Conservation (phyloP, 148 eudicot genomes). For the Heliamphora exappendiculata region DNA sequence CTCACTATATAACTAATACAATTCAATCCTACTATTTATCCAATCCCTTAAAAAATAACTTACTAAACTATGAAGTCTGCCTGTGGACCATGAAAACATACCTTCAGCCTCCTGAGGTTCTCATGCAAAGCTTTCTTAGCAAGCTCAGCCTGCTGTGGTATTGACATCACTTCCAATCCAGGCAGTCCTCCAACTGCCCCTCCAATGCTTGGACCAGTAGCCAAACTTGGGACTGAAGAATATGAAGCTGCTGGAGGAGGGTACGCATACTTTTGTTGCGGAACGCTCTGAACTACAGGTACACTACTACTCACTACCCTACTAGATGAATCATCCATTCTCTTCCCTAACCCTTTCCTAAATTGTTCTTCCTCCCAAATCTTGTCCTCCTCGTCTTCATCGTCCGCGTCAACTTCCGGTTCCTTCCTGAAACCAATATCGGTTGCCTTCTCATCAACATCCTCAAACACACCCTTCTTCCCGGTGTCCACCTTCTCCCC, state of each 20-base stretch:
- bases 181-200: slow-evolving; percentile 42
- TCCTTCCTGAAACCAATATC: slow-evolving; percentile 11
- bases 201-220: slow-evolving; percentile 41
- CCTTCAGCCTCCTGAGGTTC: slow-evolving; percentile 69
- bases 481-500: slow-evolving; percentile 45
- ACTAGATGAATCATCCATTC: slow-evolving; percentile 64
- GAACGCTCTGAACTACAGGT: slow-evolving; percentile 34
- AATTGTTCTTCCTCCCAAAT: slow-evolving; percentile 93
- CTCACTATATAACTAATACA: too few species aligned
- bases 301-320: slow-evolving; percentile 30
- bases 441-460: slow-evolving; percentile 35
- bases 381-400: slow-evolving; percentile 88
- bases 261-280: slow-evolving; percentile 29
- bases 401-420: slow-evolving; percentile 29
- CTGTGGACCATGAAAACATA: too few species aligned
- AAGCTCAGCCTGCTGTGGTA: slow-evolving; percentile 74
- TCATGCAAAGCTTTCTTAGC: slow-evolving; percentile 75
- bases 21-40: too few species aligned
- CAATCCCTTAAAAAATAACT: too few species aligned
- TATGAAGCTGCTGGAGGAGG: slow-evolving; percentile 21
- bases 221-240: slow-evolving; percentile 22
- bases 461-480: slow-evolving; percentile 76
- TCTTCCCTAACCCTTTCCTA: slow-evolving; percentile 87
- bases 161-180: slow-evolving; percentile 46
- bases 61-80: too few species aligned